Evolutionary conservation across 768 basidiomycete species (phyloP).

Genomic region (Hydnomerulius pinastri): DNA sequence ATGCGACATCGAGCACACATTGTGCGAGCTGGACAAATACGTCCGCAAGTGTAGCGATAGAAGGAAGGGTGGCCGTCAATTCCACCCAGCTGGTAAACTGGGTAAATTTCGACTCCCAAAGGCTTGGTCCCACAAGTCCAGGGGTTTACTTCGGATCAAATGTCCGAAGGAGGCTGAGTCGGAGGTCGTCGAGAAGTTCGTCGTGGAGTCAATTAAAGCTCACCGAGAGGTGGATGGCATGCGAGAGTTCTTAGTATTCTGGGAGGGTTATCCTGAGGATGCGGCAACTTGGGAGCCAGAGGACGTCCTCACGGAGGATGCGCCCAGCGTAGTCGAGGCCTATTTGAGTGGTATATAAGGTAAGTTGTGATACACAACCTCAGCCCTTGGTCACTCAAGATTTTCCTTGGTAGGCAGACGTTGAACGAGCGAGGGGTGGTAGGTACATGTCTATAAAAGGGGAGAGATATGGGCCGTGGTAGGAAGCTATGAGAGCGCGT

Average conservation of each 20-base stretch:
- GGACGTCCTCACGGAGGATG: slow-evolving; percentile 46
- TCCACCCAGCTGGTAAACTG: slow-evolving; percentile 31
- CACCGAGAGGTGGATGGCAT: slow-evolving; percentile 40
- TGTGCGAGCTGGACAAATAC: slow-evolving; percentile 84
- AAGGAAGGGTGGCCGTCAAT: slow-evolving; percentile 39
- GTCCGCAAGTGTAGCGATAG: slow-evolving; percentile 43
- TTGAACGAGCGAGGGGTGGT: background rate
- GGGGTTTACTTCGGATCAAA: slow-evolving; percentile 43
- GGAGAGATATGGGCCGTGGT: no score
- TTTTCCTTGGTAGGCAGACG: slow-evolving; percentile 5
- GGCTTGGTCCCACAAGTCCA: slow-evolving; percentile 56
- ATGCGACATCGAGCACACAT: slow-evolving; percentile 74
- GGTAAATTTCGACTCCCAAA: slow-evolving; percentile 41
- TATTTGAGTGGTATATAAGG: slow-evolving; percentile 33
- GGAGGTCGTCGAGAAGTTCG: slow-evolving; percentile 41
- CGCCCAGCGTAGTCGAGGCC: slow-evolving; percentile 44
- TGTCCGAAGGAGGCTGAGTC: slow-evolving; percentile 33
- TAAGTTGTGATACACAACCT: slow-evolving; percentile 1
- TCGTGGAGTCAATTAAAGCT: slow-evolving; percentile 40
- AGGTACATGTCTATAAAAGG: no score
- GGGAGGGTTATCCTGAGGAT: slow-evolving; percentile 53
- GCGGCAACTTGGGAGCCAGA: slow-evolving; percentile 65
- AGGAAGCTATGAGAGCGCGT: background rate
- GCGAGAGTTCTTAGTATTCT: slow-evolving; percentile 50
- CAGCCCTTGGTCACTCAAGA: background rate